phyloP scores from a whole-genome alignment of 768 basidiomycete species.

The Xerocomellus intermedius region DNA sequence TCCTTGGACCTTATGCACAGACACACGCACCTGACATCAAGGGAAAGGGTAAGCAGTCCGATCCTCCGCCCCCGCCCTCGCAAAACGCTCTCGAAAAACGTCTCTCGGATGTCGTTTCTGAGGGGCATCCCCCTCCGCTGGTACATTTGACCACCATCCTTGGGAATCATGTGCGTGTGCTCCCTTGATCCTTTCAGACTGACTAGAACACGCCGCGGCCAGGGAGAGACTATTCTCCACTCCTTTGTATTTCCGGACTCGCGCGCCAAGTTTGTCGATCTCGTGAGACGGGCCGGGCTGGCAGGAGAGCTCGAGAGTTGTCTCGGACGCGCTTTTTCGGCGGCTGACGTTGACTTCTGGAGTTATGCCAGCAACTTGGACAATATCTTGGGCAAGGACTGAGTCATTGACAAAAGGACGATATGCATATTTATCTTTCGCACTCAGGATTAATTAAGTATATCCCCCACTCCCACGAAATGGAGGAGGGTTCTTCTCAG shows the following conservation, averaged over 20 bases:
- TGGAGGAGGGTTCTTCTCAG: no score
- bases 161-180: slow-evolving; percentile 54
- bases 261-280: slow-evolving; percentile 59
- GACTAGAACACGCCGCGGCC: slow-evolving; percentile 9
- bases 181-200: neutral
- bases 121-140: slow-evolving; percentile 29
- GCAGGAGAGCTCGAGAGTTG: slow-evolving; percentile 28
- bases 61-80: slow-evolving; percentile 14
- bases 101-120: slow-evolving; percentile 9
- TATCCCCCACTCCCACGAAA: no score
- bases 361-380: slow-evolving; percentile 46
- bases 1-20: slow-evolving; percentile 50
- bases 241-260: slow-evolving; percentile 76
- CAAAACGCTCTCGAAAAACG: slow-evolving; percentile 4
- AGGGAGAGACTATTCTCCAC: slow-evolving; percentile 58
- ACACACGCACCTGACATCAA: slow-evolving; percentile 20
- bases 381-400: neutral
- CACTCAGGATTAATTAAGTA: neutral
- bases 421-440: neutral
- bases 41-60: slow-evolving; percentile 46
- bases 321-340: slow-evolving; percentile 29
- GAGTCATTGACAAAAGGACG: neutral
- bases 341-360: slow-evolving; percentile 61
- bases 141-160: slow-evolving; percentile 53
- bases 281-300: slow-evolving; percentile 50